These are phyloP conservation scores for Alloteropsis angusta DNA, from an alignment of 202 grass and related monocot species.

Conservation along the genomic window DNA sequence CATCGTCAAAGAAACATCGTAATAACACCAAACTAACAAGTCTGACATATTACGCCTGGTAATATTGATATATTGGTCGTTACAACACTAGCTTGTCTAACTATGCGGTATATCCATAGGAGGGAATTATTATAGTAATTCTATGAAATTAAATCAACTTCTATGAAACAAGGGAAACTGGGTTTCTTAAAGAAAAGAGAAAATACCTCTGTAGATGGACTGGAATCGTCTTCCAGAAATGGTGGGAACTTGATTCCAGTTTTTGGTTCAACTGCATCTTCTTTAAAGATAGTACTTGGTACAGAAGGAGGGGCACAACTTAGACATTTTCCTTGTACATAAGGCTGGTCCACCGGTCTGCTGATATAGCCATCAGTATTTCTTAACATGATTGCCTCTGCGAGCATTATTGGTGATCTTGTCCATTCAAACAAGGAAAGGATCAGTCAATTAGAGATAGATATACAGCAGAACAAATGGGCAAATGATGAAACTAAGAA, in stretches of 20 bases:
- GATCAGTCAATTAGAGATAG: constrained; percentile 9
- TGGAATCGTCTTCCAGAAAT: constrained; percentile 58
- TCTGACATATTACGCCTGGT: neutral
- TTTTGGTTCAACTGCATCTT: constrained; percentile 81
- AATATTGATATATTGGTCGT: neutral
- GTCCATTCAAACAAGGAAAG: constrained; percentile 25
- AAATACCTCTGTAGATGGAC: constrained; percentile 48
- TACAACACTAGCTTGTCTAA: neutral
- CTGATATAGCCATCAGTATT: constrained; percentile 24
- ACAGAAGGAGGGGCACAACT: constrained; percentile 44
- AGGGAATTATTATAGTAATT: neutral
- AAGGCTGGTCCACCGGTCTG: constrained; percentile 15
- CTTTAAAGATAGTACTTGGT: constrained; percentile 48
- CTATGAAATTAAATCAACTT: neutral
- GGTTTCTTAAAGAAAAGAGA: neutral
- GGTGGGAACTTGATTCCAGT: constrained; percentile 94
- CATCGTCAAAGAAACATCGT: neutral
- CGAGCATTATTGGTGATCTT: constrained; percentile 76
- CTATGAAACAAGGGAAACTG: neutral
- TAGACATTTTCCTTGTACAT: constrained; percentile 28
- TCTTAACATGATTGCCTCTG: constrained; percentile 44
- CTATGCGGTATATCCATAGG: neutral
- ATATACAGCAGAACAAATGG: neutral
- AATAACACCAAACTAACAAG: neutral
- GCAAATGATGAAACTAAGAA: neutral